Conservation (phyloP, 352 stramenopile genomes). For the Peronosclerospora sorghi region DNA sequence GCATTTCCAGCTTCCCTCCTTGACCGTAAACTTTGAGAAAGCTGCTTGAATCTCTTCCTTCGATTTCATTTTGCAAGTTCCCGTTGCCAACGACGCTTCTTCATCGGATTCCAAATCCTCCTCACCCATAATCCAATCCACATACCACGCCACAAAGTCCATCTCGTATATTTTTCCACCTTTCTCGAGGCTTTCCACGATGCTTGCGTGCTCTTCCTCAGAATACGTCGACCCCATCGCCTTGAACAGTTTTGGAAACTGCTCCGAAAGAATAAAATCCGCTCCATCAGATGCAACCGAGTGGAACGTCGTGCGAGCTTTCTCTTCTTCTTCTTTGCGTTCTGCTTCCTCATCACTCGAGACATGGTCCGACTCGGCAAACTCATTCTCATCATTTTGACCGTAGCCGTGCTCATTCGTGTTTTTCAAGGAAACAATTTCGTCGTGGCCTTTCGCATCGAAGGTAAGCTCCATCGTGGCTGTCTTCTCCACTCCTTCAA, state of each 20-base stretch:
- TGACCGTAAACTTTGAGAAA: conserved; percentile 36
- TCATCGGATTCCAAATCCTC: conserved; percentile 33
- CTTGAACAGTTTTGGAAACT: conserved; percentile 52
- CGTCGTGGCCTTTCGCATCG: not conserved
- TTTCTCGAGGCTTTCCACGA: conserved; percentile 28
- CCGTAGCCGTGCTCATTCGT: conserved; percentile 29
- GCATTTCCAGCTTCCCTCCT: conserved; percentile 56
- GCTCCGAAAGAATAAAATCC: conserved; percentile 20
- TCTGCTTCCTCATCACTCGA: conserved; percentile 54
- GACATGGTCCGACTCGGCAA: conserved; percentile 34
- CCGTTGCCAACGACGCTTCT: conserved; percentile 1
- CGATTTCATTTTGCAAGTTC: conserved; percentile 34
- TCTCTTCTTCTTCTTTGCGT: conserved; percentile 48
- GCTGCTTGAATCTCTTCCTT: conserved; percentile 37
- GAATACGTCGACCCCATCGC: conserved; percentile 41
- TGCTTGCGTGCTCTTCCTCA: conserved; percentile 36
- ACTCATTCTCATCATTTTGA: conserved; percentile 52
- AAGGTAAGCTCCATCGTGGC: not conserved
- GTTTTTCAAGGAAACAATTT: conserved; percentile 1
- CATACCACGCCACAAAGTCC: conserved; percentile 53
- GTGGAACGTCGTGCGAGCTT: conserved; percentile 28
- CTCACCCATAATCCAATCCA: conserved; percentile 46
- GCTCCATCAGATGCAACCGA: conserved; percentile 18
- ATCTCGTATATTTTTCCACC: conserved; percentile 37
- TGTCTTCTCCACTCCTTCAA: not conserved